These are phyloP conservation scores for Pleoardoris graminearum DNA, from an alignment of 2,329 filamentous ascomycete species.

Conservation along the genomic window DNA sequence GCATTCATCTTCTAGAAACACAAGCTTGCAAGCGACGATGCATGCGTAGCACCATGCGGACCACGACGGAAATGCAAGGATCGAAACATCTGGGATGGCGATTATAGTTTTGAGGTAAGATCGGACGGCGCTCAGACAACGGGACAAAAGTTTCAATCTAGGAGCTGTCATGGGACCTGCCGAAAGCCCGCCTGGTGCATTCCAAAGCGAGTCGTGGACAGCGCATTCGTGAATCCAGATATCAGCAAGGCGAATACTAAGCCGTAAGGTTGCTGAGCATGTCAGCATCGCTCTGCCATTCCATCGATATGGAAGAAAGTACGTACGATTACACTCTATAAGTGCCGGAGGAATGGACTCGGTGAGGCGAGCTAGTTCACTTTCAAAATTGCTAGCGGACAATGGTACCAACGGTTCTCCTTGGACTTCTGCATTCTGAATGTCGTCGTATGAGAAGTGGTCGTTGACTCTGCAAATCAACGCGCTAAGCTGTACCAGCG, in stretches of 20 bases:
- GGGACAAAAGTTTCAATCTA: conserved; percentile 15
- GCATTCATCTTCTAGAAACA: conserved; percentile 27
- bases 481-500: conserved; percentile 22
- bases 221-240: conserved; percentile 29
- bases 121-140: conserved; percentile 14
- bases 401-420: conserved; percentile 24
- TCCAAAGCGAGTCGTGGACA: conserved; percentile 25
- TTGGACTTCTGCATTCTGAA: conserved; percentile 22
- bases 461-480: conserved; percentile 23
- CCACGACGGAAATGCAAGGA: conserved; percentile 23
- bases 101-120: conserved; percentile 19
- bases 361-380: conserved; percentile 20
- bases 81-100: conserved; percentile 5
- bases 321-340: conserved; percentile 15
- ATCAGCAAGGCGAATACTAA: conserved; percentile 12
- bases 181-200: not conserved
- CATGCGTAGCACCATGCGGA: conserved; percentile 28
- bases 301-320: not conserved
- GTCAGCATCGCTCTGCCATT: not conserved
- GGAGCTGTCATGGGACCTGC: conserved; percentile 7
- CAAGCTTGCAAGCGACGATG: conserved; percentile 30
- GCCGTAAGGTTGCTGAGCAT: conserved; percentile 8
- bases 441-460: conserved; percentile 29
- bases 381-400: conserved; percentile 18
- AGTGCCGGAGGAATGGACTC: conserved; percentile 3